A percentile compares a stretch with the other conserved stretches of the same genome.
These are phyloP conservation scores for Hordeum vulgare DNA, from an alignment of 176 grass and related monocot genomes.

Conservation along the genomic window MorexV3_pseudomolecules_assembly NC_058518.1:334255485-334255984, in stretches of 20 bases:
- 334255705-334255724: constrained; percentile 13
- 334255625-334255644: constrained; percentile 89
- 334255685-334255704: constrained; percentile 9
- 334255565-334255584: constrained; percentile 99
- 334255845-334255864: constrained; percentile 89
- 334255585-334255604: constrained; percentile 93
- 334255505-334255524: constrained; percentile 90
- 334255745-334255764: constrained; percentile 49
- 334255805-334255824: constrained; percentile 91
- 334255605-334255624: constrained; percentile 71
- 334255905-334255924: constrained; percentile 72
- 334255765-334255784: constrained; percentile 99
- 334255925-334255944: constrained; percentile 83
- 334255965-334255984: constrained; percentile 88
- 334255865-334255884: constrained; percentile 80
- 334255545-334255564: constrained; percentile 92
- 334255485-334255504: constrained; percentile 33
- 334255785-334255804: constrained; percentile 99
- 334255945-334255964: constrained; percentile 81
- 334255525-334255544: constrained; percentile 93
- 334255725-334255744: constrained; percentile 14
- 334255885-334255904: constrained; percentile 85
- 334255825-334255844: constrained; percentile 92
- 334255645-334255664: constrained; percentile 82
- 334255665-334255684: constrained; percentile 92